Evolutionary conservation across 1,284 basidiomycete genomes (phyloP).

Genomic region (Rhodotorula sp.): DNA sequence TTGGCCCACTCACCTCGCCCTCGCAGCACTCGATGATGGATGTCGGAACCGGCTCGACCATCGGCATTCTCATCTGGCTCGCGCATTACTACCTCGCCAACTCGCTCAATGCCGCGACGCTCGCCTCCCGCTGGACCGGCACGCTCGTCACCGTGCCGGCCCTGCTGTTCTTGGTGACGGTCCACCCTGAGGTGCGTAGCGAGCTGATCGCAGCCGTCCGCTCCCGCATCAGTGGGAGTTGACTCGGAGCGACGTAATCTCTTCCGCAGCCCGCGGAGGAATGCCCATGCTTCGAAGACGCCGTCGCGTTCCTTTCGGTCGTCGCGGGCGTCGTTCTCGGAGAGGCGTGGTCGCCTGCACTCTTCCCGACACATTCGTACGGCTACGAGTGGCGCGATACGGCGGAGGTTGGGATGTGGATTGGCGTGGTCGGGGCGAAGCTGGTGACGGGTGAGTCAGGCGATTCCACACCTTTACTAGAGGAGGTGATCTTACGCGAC

Average conservation of each 20-base stretch:
- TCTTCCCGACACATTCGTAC: constrained; percentile 12
- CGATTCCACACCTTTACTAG: neutral
- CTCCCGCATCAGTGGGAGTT: neutral
- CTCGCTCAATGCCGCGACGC: constrained; percentile 10
- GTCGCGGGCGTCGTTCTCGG: constrained; percentile 73
- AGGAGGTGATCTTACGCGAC: too few species aligned
- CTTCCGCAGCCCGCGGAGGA: constrained; percentile 69
- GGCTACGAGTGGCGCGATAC: constrained; percentile 15
- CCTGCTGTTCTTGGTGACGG: constrained; percentile 72
- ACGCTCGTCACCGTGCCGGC: constrained; percentile 62
- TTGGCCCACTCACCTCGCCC: too few species aligned
- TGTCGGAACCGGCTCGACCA: constrained; percentile 47
- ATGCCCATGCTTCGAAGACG: constrained; percentile 98
- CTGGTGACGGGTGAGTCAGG: constrained; percentile 41
- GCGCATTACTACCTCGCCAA: neutral
- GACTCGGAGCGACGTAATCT: neutral
- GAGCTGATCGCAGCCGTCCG: neutral
- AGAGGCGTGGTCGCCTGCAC: constrained; percentile 59
- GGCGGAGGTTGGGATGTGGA: constrained; percentile 24
- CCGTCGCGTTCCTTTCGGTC: constrained; percentile 87
- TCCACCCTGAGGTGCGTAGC: constrained; percentile 64
- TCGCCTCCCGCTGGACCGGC: constrained; percentile 16
- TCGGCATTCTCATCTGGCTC: constrained; percentile 46
- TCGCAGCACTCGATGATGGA: constrained; percentile 50
- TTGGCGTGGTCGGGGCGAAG: constrained; percentile 29